These are phyloP conservation scores for Suillus weaverae DNA, from an alignment of 768 basidiomycete species.

Conservation along the genomic window DNA sequence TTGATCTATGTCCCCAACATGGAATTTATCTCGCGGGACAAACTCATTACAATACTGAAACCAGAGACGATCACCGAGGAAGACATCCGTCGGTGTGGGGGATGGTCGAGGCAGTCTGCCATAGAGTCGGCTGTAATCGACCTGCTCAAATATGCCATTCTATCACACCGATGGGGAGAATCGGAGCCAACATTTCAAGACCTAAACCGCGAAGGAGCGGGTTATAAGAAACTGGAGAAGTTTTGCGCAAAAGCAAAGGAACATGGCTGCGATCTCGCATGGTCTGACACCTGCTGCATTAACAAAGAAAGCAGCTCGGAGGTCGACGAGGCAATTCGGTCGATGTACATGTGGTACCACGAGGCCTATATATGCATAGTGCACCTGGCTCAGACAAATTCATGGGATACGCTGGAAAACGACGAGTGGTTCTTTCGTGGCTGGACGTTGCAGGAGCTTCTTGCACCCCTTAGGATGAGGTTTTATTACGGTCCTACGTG, in stretches of 20 bases:
- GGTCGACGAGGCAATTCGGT: constrained; percentile 17
- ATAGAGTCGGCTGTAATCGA: constrained; percentile 1
- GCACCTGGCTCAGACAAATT: constrained; percentile 7
- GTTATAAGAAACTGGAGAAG: constrained; percentile 6
- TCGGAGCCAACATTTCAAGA: constrained; percentile 7
- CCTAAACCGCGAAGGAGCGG: constrained; percentile 9
- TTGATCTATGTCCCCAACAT: constrained; percentile 7
- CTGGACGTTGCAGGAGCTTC: constrained; percentile 14
- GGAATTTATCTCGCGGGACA: constrained; percentile 1
- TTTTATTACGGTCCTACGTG: constrained; percentile 14
- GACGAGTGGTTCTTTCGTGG: constrained; percentile 19
- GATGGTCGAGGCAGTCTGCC: background rate
- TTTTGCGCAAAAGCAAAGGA: constrained; percentile 4
- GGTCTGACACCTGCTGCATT: constrained; percentile 18
- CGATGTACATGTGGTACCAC: constrained; percentile 21
- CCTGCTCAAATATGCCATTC: constrained; percentile 11
- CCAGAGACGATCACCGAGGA: constrained; percentile 7
- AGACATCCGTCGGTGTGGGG: too few species aligned
- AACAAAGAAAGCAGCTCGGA: constrained; percentile 18
- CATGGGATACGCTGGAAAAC: background rate
- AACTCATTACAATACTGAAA: constrained; percentile 3
- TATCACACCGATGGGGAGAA: constrained; percentile 13
- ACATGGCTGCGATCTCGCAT: constrained; percentile 6
- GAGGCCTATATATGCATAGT: constrained; percentile 17
- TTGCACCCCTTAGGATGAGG: constrained; percentile 14